Base-by-base conservation (phyloP, 2,329 filamentous ascomycete species). In the Ophiocordyceps camponoti-leonardi region DNA sequence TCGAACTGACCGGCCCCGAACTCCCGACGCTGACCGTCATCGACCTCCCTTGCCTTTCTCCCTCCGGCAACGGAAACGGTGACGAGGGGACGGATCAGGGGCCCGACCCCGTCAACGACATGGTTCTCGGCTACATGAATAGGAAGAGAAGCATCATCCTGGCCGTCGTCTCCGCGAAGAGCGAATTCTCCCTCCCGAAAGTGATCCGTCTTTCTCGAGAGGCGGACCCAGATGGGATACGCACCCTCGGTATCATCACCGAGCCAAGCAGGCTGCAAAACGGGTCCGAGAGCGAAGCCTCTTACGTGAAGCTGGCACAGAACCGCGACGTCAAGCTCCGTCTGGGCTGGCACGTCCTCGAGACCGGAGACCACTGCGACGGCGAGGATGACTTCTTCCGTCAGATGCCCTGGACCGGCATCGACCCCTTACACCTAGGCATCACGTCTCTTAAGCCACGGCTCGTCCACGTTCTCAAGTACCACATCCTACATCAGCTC, bases 61-160 rank as follows among this genome's bases (percentile, higher is more conserved):
- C 69, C 18, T 61, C 65, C 20, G 10, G n/a, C 0, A 59, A 66
- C 22, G 22, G 22, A 23, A 23, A 3, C n/a, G 68, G 62, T n/a
- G 65, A 66, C 35, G 56, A 66, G 1, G 67, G 75, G 50, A 64
- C 64, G 2, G 58, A 58, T 3, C 54, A 56, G 4, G 68, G 71
- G 42, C 63, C 67, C 1, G 56, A 64, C 3, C 49, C 67, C 0
- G 68, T 79, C 6, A 50, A 59, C 6, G 53, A 66, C 0, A 59
- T 79, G 12, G 69, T 77, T 1, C 52, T 66, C 2, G 55, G 56
- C 0, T 83, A 83, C 54, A 77, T 83, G 64, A 55, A 58, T 19
- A 65, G 72, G 12, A 58, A 62, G 0, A 61, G 74, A 6, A 80
- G 68, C 51, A 76, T 83, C 47, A 75, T 80, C 2, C 62, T 81